These are phyloP conservation scores for Metschnikowia borealis DNA, from an alignment of 805 yeast species.

Conservation along the genomic window DNA sequence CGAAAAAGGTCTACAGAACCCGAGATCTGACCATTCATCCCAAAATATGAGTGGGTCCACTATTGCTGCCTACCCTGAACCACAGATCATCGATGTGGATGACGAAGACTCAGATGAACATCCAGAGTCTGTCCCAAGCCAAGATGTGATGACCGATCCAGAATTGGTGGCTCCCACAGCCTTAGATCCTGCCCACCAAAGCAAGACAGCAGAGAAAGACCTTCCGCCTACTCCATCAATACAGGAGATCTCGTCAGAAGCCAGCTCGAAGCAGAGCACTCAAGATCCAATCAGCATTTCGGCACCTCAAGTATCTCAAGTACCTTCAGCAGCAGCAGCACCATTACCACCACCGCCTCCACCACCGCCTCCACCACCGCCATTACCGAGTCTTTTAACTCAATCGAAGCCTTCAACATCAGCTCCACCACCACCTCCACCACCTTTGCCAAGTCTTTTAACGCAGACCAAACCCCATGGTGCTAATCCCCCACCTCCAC, in stretches of 20 bases:
- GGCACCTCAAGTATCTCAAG: slow-evolving; percentile 3
- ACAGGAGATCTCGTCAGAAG: neutral
- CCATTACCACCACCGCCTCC: slow-evolving; percentile 6
- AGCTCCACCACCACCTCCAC: slow-evolving; percentile 9
- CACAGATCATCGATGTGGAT: neutral
- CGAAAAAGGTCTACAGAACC: neutral
- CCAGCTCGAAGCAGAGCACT: neutral
- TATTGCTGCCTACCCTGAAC: slow-evolving; percentile 2
- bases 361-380: slow-evolving; percentile 14
- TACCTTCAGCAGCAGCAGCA: slow-evolving; percentile 9
- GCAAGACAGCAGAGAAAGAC: neutral
- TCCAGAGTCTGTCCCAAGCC: neutral
- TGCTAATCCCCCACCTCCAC: slow-evolving; percentile 18
- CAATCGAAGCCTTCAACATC: neutral
- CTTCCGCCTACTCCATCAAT: neutral
- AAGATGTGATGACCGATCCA: neutral
- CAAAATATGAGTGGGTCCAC: slow-evolving; percentile 4
- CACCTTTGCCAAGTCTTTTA: slow-evolving; percentile 11
- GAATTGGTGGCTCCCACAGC: neutral
- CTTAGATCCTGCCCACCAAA: neutral
- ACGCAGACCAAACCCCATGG: neutral
- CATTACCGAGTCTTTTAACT: slow-evolving; percentile 6
- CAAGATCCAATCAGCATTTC: neutral
- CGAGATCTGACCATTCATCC: neutral
- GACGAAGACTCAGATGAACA: neutral